phyloP scores from a whole-genome alignment of 2,329 filamentous ascomycete species.

The Penicillium sp. region DNA sequence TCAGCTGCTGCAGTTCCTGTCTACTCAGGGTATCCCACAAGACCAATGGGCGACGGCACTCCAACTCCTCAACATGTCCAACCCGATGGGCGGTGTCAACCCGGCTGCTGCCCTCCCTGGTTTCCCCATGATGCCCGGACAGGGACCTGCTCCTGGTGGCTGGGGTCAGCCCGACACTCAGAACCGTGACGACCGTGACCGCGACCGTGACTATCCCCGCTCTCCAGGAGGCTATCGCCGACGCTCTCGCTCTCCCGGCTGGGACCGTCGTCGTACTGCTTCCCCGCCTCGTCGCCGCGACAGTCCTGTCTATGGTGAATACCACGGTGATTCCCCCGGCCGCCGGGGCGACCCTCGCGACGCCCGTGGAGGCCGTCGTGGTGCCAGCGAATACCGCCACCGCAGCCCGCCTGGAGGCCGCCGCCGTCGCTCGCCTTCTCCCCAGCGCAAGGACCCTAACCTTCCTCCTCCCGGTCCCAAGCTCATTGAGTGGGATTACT shows the following conservation, averaged over 20 bases:
- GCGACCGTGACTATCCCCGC: conserved; percentile 64
- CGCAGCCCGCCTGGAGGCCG: conserved; percentile 73
- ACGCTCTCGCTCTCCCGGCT: conserved; percentile 78
- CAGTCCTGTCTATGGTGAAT: conserved; percentile 73
- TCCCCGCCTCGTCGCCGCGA: conserved; percentile 65
- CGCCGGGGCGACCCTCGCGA: conserved; percentile 62
- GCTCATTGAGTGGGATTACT: conserved; percentile 78
- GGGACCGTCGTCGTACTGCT: conserved; percentile 69
- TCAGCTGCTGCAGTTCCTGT: conserved; percentile 73
- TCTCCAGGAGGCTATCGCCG: conserved; percentile 68
- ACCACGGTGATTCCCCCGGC: conserved; percentile 70
- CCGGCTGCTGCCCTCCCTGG: conserved; percentile 39
- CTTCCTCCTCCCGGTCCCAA: conserved; percentile 63
- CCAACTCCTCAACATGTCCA: conserved; percentile 52
- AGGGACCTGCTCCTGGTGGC: conserved; percentile 34
- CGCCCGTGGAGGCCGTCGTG: conserved; percentile 52
- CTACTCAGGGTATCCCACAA: conserved; percentile 73
- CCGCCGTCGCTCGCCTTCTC: conserved; percentile 66
- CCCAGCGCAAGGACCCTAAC: conserved; percentile 49
- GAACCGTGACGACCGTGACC: conserved; percentile 61
- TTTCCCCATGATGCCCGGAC: conserved; percentile 38
- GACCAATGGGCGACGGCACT: conserved; percentile 72
- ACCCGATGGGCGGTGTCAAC: conserved; percentile 31
- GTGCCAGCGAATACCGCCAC: conserved; percentile 72
- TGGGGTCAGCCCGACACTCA: conserved; percentile 46